Percentiles rank a stretch among this genome's conserved stretches.
Evolutionary conservation across 83 land plant species (phyloP).

Genomic region (Diphasiastrum complanatum): DNA sequence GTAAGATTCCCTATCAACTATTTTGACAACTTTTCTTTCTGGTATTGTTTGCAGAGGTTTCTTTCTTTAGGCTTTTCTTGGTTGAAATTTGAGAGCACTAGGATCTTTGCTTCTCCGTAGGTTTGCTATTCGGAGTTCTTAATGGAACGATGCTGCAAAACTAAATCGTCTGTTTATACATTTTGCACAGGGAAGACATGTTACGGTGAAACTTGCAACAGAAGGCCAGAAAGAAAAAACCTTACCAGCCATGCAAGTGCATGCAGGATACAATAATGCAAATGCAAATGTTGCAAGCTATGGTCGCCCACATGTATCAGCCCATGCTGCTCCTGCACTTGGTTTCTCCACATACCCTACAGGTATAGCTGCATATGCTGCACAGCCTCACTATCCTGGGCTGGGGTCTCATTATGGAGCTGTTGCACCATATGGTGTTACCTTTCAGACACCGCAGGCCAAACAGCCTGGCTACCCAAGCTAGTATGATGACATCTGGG

Average conservation of each 20-base stretch:
- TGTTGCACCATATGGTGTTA: conserved; percentile 8
- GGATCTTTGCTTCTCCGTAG: not conserved
- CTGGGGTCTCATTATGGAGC: conserved; percentile 24
- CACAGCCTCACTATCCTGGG: conserved; percentile 24
- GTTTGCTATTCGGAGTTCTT: not conserved
- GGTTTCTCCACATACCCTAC: conserved; percentile 32
- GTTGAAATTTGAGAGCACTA: too few relatives aligned
- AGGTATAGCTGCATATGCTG: conserved; percentile 19
- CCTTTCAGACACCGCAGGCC: too few relatives aligned
- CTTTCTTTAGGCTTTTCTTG: not conserved
- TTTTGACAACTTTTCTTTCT: not conserved
- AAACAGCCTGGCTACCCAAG: too few relatives aligned
- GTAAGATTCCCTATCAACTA: conserved; percentile 28
- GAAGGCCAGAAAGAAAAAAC: conserved; percentile 52
- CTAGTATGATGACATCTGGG: too few relatives aligned
- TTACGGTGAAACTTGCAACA: conserved; percentile 59
- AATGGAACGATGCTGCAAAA: not conserved
- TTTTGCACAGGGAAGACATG: conserved; percentile 52
- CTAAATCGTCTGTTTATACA: not conserved
- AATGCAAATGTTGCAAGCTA: conserved; percentile 18
- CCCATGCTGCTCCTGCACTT: conserved; percentile 15
- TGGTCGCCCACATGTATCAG: conserved; percentile 26
- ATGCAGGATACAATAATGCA: conserved; percentile 17
- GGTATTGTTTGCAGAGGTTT: conserved; percentile 5
- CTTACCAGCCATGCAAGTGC: conserved; percentile 23